A percentile compares a stretch with the other conserved stretches of the same genome.
These are phyloP conservation scores for Acephala macrosclerotiorum DNA, from an alignment of 2,329 filamentous ascomycete species.

Conservation along the genomic window DNA sequence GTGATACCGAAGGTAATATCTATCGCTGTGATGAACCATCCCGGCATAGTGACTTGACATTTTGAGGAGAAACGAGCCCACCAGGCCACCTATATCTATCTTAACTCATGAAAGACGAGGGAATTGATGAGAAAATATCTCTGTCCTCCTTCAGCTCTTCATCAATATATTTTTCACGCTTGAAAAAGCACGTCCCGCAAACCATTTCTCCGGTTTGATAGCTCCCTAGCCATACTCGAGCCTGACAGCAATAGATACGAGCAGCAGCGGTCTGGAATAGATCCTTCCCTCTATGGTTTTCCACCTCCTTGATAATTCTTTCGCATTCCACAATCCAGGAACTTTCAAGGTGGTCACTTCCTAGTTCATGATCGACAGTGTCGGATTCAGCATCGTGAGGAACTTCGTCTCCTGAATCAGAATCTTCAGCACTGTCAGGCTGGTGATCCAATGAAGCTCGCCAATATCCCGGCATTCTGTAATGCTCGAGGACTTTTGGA, in stretches of 20 bases:
- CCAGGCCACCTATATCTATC: too few relatives aligned
- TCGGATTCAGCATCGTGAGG: constrained; percentile 6
- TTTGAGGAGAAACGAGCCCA: too few relatives aligned
- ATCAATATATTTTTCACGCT: constrained; percentile 2
- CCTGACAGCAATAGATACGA: constrained; percentile 2
- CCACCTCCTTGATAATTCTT: neutral
- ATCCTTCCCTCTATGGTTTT: neutral
- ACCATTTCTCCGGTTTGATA: neutral
- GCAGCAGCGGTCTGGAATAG: neutral
- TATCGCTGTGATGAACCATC: too few relatives aligned
- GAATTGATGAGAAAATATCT: constrained; percentile 1
- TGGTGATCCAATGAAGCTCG: too few relatives aligned
- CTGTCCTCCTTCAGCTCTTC: neutral
- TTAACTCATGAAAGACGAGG: neutral
- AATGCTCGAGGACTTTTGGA: too few relatives aligned
- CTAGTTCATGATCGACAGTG: too few relatives aligned
- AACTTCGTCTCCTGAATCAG: constrained; percentile 1
- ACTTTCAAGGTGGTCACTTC: too few relatives aligned
- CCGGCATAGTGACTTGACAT: too few relatives aligned
- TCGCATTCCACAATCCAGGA: too few relatives aligned
- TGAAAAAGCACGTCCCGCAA: constrained; percentile 3
- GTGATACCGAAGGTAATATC: too few relatives aligned
- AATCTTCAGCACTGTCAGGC: neutral
- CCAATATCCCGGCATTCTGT: too few relatives aligned
- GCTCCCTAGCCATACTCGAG: constrained; percentile 6